These are phyloP conservation scores for Saturnispora sekii DNA, from an alignment of 805 yeast species.

Conservation along the genomic window DNA sequence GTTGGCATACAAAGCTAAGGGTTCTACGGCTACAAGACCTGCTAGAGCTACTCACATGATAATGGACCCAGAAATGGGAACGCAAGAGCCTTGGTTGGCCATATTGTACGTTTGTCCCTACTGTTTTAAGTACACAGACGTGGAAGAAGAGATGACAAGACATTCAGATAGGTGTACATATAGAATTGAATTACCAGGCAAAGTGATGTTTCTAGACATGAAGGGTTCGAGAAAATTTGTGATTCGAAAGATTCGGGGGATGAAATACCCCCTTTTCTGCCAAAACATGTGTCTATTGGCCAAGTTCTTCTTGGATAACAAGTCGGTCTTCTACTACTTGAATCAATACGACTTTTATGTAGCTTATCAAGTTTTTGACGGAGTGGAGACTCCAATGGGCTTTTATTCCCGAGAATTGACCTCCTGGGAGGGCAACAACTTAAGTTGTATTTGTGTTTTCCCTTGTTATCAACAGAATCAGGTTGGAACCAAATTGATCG, in stretches of 20 bases:
- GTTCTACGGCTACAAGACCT: constrained; percentile 1
- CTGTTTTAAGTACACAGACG: constrained; percentile 75
- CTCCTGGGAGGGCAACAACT: constrained; percentile 71
- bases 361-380: constrained; percentile 42
- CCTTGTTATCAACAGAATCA: constrained; percentile 84
- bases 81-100: constrained; percentile 40
- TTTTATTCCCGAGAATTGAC: constrained; percentile 83
- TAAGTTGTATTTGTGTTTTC: constrained; percentile 84
- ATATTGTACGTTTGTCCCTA: constrained; percentile 62
- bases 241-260: constrained; percentile 63
- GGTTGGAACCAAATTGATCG: constrained; percentile 71
- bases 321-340: constrained; percentile 74
- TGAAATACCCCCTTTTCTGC: constrained; percentile 53
- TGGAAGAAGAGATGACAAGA: constrained; percentile 30
- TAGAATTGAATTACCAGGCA: constrained; percentile 45
- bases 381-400: constrained; percentile 58
- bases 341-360: constrained; percentile 76
- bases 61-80: background rate
- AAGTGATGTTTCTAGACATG: constrained; percentile 43
- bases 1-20: constrained; percentile 1
- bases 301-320: constrained; percentile 80
- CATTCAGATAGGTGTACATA: constrained; percentile 44
- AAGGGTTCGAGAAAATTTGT: constrained; percentile 35
- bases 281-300: constrained; percentile 81
- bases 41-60: background rate